phyloP scores from a whole-genome alignment of 1,284 basidiomycete species.

The Irpex sp. region DNA sequence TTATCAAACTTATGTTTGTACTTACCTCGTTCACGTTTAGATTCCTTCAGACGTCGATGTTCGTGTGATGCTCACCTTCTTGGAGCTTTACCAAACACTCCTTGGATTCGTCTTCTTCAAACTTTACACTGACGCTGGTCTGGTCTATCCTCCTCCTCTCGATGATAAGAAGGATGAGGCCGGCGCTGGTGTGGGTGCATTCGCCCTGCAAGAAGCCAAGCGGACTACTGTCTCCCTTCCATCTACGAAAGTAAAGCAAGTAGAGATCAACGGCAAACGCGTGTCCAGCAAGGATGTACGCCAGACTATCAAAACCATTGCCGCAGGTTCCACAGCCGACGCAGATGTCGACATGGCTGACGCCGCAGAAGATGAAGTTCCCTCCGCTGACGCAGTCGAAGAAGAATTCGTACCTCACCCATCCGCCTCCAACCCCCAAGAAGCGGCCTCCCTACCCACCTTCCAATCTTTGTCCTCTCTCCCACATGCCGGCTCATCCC shows the following conservation, averaged over 20 bases:
- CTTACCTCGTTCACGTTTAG: constrained; percentile 35
- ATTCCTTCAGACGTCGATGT: constrained; percentile 96
- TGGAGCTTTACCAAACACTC: constrained; percentile 97
- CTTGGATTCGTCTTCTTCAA: constrained; percentile 97
- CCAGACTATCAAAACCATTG: constrained; percentile 68
- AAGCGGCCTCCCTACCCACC: constrained; percentile 65
- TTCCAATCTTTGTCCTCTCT: constrained; percentile 69
- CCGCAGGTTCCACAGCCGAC: constrained; percentile 27
- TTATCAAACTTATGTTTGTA: background rate
- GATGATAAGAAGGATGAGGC: constrained; percentile 83
- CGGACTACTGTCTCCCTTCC: constrained; percentile 27
- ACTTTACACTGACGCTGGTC: constrained; percentile 90
- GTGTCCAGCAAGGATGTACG: constrained; percentile 69
- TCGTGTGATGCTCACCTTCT: constrained; percentile 97
- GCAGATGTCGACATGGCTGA: constrained; percentile 35
- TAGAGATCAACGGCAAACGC: constrained; percentile 52
- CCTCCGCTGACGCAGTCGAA: constrained; percentile 41
- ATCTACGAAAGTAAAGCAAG: constrained; percentile 35
- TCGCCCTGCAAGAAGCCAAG: constrained; percentile 67
- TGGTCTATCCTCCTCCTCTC: constrained; percentile 93
- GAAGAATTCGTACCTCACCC: constrained; percentile 72
- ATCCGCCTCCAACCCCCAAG: constrained; percentile 56
- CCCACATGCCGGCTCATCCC: constrained; percentile 48
- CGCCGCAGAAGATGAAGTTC: constrained; percentile 24
- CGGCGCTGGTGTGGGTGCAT: constrained; percentile 89